A percentile compares a stretch with the other conserved stretches of the same genome.
Conservation (phyloP, 495 filamentous ascomycete species). For the Penicillium cosmopolitanum region DNA sequence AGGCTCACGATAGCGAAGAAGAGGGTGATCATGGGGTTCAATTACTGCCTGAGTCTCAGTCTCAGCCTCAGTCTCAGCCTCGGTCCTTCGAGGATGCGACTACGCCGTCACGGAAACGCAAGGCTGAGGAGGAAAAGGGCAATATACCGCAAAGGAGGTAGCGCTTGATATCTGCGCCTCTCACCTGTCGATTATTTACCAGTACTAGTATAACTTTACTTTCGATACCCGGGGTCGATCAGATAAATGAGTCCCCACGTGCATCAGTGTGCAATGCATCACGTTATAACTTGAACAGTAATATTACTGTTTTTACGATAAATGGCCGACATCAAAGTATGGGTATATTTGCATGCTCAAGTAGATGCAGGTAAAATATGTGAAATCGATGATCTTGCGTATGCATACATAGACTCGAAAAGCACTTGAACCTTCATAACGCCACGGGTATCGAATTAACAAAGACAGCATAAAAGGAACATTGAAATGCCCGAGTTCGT, state of each 20-base stretch:
- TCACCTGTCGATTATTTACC: no score
- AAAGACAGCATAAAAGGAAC: constrained; percentile 11
- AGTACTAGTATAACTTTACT: no score
- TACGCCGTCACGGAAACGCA: constrained; percentile 39
- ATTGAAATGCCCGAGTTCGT: constrained; percentile 8
- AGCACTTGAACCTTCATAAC: neutral
- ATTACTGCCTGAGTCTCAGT: constrained; percentile 34
- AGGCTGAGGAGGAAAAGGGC: constrained; percentile 37
- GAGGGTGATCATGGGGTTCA: constrained; percentile 40
- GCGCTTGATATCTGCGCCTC: neutral
- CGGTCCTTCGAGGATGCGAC: constrained; percentile 34
- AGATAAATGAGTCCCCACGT: neutral
- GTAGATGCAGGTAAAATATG: neutral
- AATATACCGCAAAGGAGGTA: constrained; percentile 17
- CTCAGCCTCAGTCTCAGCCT: constrained; percentile 39
- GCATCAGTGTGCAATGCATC: neutral
- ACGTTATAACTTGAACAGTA: neutral
- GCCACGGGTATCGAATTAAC: constrained; percentile 25
- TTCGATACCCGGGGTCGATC: constrained; percentile 18
- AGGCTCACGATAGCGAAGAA: constrained; percentile 43
- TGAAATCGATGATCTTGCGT: neutral
- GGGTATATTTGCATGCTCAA: neutral
- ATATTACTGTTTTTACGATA: neutral
- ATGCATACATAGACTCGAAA: neutral
- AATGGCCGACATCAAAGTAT: neutral